A percentile compares a stretch with the other conserved stretches of the same genome.
These are phyloP conservation scores for Vitis rupestris DNA, from an alignment of 164 flowering plant genomes.

Conservation along the genomic window DNA sequence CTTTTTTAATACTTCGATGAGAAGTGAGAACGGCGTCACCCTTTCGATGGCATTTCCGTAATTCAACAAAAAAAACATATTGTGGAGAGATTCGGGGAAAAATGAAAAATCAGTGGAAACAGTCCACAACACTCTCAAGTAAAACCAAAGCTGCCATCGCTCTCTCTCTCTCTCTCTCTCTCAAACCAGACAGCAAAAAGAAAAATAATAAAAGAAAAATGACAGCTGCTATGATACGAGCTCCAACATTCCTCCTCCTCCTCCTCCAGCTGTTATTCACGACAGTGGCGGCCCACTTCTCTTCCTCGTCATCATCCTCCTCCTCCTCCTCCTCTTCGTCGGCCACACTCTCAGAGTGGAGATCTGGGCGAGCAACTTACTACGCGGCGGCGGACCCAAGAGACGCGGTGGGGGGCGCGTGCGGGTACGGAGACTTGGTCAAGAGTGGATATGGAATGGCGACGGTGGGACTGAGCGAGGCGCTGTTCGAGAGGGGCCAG, in stretches of 20 bases:
- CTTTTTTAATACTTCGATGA: no score
- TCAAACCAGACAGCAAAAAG: neutral
- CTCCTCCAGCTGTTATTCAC: neutral
- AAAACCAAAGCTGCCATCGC: neutral
- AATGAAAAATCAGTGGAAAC: no score
- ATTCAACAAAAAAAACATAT: no score
- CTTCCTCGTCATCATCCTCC: slow-evolving; percentile 21
- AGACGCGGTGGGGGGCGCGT: slow-evolving; percentile 82
- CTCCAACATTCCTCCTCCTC: neutral
- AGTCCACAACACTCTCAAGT: neutral
- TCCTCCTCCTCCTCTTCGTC: slow-evolving; percentile 19
- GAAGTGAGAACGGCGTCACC: no score
- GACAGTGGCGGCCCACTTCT: slow-evolving; percentile 26
- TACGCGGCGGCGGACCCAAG: slow-evolving; percentile 75
- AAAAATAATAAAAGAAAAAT: neutral
- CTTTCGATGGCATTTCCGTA: no score
- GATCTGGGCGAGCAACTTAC: slow-evolving; percentile 79
- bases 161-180: neutral
- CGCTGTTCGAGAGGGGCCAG: slow-evolving; percentile 70
- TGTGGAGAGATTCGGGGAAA: no score
- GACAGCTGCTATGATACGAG: neutral
- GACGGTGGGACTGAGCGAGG: slow-evolving; percentile 72
- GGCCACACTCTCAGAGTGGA: slow-evolving; percentile 52
- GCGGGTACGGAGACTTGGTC: slow-evolving; percentile 81
- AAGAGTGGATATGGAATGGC: slow-evolving; percentile 77